Percentiles rank a stretch among this genome's conserved stretches.
Conservation (phyloP, 768 basidiomycete species). For the Lanmaoa pseudosensibilis region DNA sequence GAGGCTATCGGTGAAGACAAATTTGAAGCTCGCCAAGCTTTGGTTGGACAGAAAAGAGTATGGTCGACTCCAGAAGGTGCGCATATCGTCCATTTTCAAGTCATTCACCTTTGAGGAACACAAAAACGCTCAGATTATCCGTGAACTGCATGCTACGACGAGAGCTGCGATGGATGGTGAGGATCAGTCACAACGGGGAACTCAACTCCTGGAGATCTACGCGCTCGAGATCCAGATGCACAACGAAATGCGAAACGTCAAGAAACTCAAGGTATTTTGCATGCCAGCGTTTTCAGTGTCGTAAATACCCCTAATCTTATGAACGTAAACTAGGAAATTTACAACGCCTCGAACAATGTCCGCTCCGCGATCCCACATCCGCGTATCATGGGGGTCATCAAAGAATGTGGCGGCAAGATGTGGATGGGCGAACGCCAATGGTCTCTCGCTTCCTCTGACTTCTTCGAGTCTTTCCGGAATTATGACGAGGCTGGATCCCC, state of each 20-base stretch:
- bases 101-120: neutral
- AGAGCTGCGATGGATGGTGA: slow-evolving; percentile 60
- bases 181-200: slow-evolving; percentile 90
- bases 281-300: neutral
- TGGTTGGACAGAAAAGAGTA: slow-evolving; percentile 98
- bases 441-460: slow-evolving; percentile 95
- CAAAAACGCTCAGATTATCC: slow-evolving; percentile 54
- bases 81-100: slow-evolving; percentile 4
- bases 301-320: neutral
- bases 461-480: slow-evolving; percentile 98
- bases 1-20: slow-evolving; percentile 94
- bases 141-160: slow-evolving; percentile 72
- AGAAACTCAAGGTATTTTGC: slow-evolving; percentile 80
- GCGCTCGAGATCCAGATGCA: slow-evolving; percentile 99
- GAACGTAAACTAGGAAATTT: slow-evolving; percentile 76
- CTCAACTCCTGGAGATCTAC: slow-evolving; percentile 93
- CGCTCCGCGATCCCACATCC: slow-evolving; percentile 98
- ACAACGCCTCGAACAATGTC: slow-evolving; percentile 90
- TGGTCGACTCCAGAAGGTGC: slow-evolving; percentile 73
- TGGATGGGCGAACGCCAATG: slow-evolving; percentile 99
- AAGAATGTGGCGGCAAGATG: slow-evolving; percentile 99
- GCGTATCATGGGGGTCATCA: slow-evolving; percentile 97
- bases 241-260: slow-evolving; percentile 92
- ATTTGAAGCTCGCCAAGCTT: slow-evolving; percentile 93
- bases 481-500: slow-evolving; percentile 98